Conservation (phyloP, 208 protist genomes). For the Trypanosoma brucei region DNA sequence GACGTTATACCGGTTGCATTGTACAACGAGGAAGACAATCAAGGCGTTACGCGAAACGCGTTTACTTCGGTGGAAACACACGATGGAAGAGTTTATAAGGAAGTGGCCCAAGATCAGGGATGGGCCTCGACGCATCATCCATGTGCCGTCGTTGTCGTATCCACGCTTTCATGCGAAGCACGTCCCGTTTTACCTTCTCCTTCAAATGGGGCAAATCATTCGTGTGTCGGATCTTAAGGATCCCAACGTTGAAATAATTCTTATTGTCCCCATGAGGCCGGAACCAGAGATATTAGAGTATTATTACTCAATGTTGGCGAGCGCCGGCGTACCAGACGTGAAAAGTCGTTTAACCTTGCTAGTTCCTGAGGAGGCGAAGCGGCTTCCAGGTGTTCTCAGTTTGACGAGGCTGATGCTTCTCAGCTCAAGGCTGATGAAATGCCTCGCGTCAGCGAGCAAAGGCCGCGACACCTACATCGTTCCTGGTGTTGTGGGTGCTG, state of each 20-base stretch:
- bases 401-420: constrained; percentile 73
- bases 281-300: constrained; percentile 79
- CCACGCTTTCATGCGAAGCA: constrained; percentile 70
- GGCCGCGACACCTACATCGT: constrained; percentile 77
- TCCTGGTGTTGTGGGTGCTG: constrained; percentile 75
- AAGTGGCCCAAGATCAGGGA: constrained; percentile 67
- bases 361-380: constrained; percentile 69
- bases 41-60: constrained; percentile 48
- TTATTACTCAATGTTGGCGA: constrained; percentile 65
- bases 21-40: constrained; percentile 62
- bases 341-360: constrained; percentile 66
- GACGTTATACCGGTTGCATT: constrained; percentile 72
- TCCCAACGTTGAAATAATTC: constrained; percentile 73
- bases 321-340: constrained; percentile 52
- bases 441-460: constrained; percentile 55
- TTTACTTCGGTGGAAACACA: constrained; percentile 65
- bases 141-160: constrained; percentile 85
- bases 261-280: constrained; percentile 71
- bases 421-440: constrained; percentile 75
- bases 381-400: constrained; percentile 67
- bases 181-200: constrained; percentile 72
- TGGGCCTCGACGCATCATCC: constrained; percentile 59
- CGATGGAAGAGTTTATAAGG: constrained; percentile 75
- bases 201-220: constrained; percentile 80
- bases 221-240: constrained; percentile 77